Base-by-base conservation (phyloP, 768 basidiomycete species). In the Boletellus sp. region DNA sequence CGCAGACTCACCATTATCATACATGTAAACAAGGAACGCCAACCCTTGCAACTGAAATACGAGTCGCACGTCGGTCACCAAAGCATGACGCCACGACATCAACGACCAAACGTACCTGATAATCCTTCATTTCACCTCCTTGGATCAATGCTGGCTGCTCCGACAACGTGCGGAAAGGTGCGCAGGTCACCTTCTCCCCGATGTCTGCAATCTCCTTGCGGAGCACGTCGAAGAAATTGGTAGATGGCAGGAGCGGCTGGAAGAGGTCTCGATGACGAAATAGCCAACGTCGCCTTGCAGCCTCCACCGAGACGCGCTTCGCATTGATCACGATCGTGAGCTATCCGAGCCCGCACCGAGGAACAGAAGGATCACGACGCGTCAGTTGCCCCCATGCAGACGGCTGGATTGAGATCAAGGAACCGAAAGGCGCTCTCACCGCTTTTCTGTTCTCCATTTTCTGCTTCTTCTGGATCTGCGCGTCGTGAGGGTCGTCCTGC, bases 121-220 rank as follows among this genome's bases (percentile, higher is more conserved):
- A 88, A 46, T 82, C 83, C 63, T 87, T 87, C 76, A 88, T 79
- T 22, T 71, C 65, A 15, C 84, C 87, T 9, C 75, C 77, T 16
- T 68, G 67, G 24, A 87, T 71, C 34, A 78, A 65, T 6, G 57
- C 50, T 0, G 83, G 83, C 53, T 84, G 83, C 36, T 70, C 67
- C 20, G 69, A 69, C 42, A 79, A 50, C 17, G 69, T 55, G 42
- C 68, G 73, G 16, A 71, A 64, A 4, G 75, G 76, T 0, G 66
- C 60, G 54, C 65, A 73, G 4, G 60, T 26, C 20, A 50, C 57
- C 41, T 57, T 58, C 6, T 51, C 68, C 20, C 43, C 59, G 24
- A 70, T 33, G 28, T 70, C 72, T 31, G 51, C 50, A 22, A 64
- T 42, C 32, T 70, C 70, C 17, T 57, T 61, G 31, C 54, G 55